A percentile compares a stretch with the other conserved stretches of the same genome.
Conservation (phyloP, 2,329 filamentous ascomycete species). For the Aspergillus ruber region DNA sequence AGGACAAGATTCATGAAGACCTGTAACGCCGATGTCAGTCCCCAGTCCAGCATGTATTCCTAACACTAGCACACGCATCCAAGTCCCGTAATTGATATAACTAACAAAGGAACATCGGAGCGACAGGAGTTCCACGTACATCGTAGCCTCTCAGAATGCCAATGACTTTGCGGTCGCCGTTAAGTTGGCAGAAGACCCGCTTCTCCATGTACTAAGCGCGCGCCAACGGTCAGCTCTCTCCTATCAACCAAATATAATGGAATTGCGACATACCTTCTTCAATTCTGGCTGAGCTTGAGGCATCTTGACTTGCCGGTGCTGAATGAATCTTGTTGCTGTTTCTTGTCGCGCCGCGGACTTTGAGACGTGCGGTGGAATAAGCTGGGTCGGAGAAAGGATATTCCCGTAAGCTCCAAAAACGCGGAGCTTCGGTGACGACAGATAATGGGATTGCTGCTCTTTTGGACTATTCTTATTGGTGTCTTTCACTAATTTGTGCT, state of each 20-base stretch:
- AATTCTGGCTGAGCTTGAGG: slow-evolving; percentile 98
- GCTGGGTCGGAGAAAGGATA: slow-evolving; percentile 29
- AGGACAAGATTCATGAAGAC: slow-evolving; percentile 98
- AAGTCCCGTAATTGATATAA: background rate
- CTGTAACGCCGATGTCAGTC: slow-evolving; percentile 42
- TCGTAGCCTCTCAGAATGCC: slow-evolving; percentile 93
- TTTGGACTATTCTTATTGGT: background rate
- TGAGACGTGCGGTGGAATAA: slow-evolving; percentile 21
- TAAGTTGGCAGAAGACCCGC: slow-evolving; percentile 93
- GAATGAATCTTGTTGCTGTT: slow-evolving; percentile 16
- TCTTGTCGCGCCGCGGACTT: slow-evolving; percentile 18
- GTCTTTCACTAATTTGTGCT: background rate
- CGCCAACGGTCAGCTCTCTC: slow-evolving; percentile 10
- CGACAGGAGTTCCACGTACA: slow-evolving; percentile 49
- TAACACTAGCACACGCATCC: background rate
- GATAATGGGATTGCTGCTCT: slow-evolving; percentile 2
- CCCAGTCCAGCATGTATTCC: background rate
- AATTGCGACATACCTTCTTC: slow-evolving; percentile 67
- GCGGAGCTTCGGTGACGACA: slow-evolving; percentile 5
- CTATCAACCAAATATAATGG: background rate
- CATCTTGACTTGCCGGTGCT: slow-evolving; percentile 56
- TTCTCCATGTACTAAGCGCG: slow-evolving; percentile 88
- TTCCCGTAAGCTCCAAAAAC: slow-evolving; percentile 23
- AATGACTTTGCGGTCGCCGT: slow-evolving; percentile 95
- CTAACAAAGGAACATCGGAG: background rate